Evolutionary conservation across 805 yeast genomes (phyloP).

Genomic region (Blastobotrys terrestris): DNA sequence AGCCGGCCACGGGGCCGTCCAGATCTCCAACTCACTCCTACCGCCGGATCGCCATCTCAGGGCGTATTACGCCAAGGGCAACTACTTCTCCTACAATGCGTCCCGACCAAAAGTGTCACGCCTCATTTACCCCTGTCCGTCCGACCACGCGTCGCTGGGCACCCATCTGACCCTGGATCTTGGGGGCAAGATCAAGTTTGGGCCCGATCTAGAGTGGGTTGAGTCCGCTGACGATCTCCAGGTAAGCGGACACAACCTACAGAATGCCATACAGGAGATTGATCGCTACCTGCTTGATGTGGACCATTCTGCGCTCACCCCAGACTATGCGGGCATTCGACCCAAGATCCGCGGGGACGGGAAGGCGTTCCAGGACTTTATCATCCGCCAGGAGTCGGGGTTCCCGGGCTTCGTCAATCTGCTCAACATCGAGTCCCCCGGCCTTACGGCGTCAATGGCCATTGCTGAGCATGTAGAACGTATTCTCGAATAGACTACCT

Average conservation of each 20-base stretch:
- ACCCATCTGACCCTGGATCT: constrained; percentile 81
- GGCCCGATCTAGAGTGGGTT: constrained; percentile 87
- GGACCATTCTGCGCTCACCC: constrained; percentile 43
- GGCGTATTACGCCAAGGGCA: constrained; percentile 77
- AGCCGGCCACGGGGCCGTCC: constrained; percentile 74
- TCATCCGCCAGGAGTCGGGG: constrained; percentile 62
- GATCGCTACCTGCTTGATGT: constrained; percentile 58
- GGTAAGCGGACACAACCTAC: constrained; percentile 37
- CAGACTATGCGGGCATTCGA: constrained; percentile 76
- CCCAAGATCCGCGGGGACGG: constrained; percentile 58
- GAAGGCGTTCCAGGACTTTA: constrained; percentile 60
- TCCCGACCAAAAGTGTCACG: constrained; percentile 46
- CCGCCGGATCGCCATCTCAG: constrained; percentile 54
- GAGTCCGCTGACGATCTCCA: constrained; percentile 29
- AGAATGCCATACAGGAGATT: constrained; percentile 53
- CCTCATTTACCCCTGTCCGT: constrained; percentile 72
- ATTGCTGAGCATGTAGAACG: constrained; percentile 64
- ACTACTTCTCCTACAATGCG: constrained; percentile 56
- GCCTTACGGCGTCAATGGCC: constrained; percentile 76
- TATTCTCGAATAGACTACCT: constrained; percentile 6
- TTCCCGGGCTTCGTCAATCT: constrained; percentile 74
- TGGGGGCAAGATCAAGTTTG: constrained; percentile 74
- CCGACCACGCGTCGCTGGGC: constrained; percentile 71
- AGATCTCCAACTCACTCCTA: constrained; percentile 61
- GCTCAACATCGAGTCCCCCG: constrained; percentile 86